A percentile compares a stretch with the other conserved stretches of the same genome.
Conservation (phyloP, 2,329 filamentous ascomycete genomes). For the Nothophaeocryptopus gaeumannii region DNA sequence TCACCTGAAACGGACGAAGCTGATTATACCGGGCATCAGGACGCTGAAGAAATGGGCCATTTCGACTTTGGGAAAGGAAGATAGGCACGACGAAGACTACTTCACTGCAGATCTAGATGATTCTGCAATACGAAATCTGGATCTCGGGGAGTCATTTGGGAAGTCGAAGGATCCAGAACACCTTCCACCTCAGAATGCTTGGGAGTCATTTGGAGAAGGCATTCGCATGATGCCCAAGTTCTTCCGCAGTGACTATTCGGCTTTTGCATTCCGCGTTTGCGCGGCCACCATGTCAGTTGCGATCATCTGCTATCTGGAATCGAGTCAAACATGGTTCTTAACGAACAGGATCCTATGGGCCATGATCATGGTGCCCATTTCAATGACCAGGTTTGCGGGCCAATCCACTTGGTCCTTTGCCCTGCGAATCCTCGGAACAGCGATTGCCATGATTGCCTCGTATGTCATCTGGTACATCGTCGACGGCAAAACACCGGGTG, state of each 20-base stretch:
- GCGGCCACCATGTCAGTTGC: constrained; percentile 70
- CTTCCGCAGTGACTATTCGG: constrained; percentile 61
- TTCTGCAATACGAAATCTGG: constrained; percentile 54
- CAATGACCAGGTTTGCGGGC: constrained; percentile 66
- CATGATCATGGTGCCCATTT: constrained; percentile 69
- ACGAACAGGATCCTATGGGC: constrained; percentile 71
- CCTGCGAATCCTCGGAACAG: constrained; percentile 65
- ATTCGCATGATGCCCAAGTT: constrained; percentile 58
- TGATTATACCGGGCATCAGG: constrained; percentile 63
- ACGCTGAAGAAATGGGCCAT: constrained; percentile 64
- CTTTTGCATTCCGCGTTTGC: constrained; percentile 69
- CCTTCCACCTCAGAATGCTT: constrained; percentile 59
- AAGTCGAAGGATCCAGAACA: constrained; percentile 70
- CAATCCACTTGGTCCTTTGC: constrained; percentile 66
- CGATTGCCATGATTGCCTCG: constrained; percentile 60
- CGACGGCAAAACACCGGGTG: constrained; percentile 58
- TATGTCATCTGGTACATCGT: constrained; percentile 76
- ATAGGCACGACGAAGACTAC: constrained; percentile 55
- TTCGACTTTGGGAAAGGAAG: constrained; percentile 53
- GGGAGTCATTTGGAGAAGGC: constrained; percentile 61
- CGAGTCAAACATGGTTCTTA: constrained; percentile 65
- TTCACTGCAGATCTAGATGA: constrained; percentile 58
- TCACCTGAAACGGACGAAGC: constrained; percentile 58
- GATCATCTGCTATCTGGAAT: constrained; percentile 62
- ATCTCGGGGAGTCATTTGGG: constrained; percentile 63